phyloP scores from a whole-genome alignment of 176 grass and related monocot genomes.

The Carex littledalei region DNA sequence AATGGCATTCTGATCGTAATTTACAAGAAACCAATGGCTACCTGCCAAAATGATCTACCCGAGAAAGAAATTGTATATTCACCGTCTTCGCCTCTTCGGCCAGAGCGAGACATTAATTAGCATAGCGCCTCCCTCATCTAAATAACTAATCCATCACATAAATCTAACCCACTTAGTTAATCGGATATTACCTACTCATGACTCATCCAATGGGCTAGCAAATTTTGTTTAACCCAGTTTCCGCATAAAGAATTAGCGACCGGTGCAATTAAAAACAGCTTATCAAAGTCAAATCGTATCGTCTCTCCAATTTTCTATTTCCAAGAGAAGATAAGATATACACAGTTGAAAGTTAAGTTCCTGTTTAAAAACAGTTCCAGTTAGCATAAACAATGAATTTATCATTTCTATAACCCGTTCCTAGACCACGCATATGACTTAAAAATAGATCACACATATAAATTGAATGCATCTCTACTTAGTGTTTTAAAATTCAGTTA shows the following conservation, averaged over 20 bases:
- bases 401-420: background rate
- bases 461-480: too few species aligned
- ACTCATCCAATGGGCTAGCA: background rate
- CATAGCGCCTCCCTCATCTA: background rate
- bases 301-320: background rate
- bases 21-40: slow-evolving; percentile 5
- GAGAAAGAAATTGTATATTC: background rate
- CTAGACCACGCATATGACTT: too few species aligned
- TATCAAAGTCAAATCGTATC: background rate
- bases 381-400: background rate
- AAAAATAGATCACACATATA: too few species aligned
- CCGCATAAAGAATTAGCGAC: background rate
- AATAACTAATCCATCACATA: background rate
- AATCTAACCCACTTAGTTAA: background rate
- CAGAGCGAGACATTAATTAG: background rate
- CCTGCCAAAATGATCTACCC: background rate
- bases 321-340: too few species aligned
- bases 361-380: background rate
- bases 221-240: background rate
- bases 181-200: background rate
- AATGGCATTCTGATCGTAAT: background rate
- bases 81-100: background rate
- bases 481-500: too few species aligned
- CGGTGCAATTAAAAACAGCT: background rate
- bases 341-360: background rate